phyloP scores from a whole-genome alignment of 345 rosid genomes.

The Excoecaria agallocha region DNA sequence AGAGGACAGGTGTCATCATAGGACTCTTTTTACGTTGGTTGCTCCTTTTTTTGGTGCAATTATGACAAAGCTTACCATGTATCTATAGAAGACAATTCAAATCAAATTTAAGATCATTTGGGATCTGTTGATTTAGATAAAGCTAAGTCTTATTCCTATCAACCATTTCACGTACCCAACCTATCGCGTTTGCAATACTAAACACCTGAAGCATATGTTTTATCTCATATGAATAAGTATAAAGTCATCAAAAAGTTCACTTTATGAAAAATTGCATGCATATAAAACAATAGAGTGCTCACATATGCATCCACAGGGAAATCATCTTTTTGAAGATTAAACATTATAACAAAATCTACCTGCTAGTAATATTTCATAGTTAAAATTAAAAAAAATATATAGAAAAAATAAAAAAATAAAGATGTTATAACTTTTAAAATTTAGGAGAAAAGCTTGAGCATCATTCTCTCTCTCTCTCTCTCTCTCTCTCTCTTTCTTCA shows the following conservation, averaged over 20 bases:
- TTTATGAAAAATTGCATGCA: not conserved
- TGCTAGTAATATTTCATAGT: constrained; percentile 34
- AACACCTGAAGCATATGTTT: constrained; percentile 52
- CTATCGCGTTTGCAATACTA: constrained; percentile 77
- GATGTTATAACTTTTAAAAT: not conserved
- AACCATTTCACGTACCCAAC: constrained; percentile 78
- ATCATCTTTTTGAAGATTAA: constrained; percentile 83
- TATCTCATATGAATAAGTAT: not conserved
- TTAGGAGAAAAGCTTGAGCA: not conserved
- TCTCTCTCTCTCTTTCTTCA: not conserved
- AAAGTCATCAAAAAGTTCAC: not conserved
- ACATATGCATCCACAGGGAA: constrained; percentile 97
- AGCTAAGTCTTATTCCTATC: constrained; percentile 71
- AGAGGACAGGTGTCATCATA: constrained; percentile 42
- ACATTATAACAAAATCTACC: constrained; percentile 86
- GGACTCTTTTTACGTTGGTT: constrained; percentile 30
- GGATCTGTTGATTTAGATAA: constrained; percentile 74
- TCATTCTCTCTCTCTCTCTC: not conserved
- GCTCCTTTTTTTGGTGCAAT: constrained; percentile 58
- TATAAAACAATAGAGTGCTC: constrained; percentile 28
- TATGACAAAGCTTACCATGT: constrained; percentile 72
- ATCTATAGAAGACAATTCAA: constrained; percentile 76
- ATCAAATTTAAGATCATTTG: constrained; percentile 79
- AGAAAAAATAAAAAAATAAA: no score
- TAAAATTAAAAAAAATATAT: no score